Percentiles rank a stretch among this genome's conserved stretches.
phyloP scores from a whole-genome alignment of 306 rosid species.

The Pyrus betulifolia region DNA sequence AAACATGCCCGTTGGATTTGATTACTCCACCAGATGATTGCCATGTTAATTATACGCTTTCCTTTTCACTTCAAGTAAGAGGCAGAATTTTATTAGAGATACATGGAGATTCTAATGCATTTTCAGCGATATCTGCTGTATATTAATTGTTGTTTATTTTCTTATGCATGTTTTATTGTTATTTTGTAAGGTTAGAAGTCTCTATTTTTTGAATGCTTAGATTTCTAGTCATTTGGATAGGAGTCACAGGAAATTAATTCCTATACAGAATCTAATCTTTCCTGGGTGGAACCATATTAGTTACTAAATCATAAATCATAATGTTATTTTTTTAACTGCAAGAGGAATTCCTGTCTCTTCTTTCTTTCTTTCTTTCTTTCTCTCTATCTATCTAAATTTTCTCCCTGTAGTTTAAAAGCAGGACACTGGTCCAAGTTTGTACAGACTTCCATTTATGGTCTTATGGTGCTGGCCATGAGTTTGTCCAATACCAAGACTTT shows the following conservation, averaged over 20 bases:
- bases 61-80: constrained; percentile 97
- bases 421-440: neutral
- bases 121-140: neutral
- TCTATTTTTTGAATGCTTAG: neutral
- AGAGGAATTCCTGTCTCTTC: neutral
- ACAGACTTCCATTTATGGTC: neutral
- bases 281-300: too few relatives aligned
- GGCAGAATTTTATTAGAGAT: constrained; percentile 4
- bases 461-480: neutral
- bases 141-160: neutral
- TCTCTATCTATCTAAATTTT: neutral
- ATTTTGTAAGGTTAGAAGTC: neutral
- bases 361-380: neutral
- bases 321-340: neutral
- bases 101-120: neutral
- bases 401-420: neutral
- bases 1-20: constrained; percentile 77
- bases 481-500: neutral
- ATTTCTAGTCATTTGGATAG: neutral
- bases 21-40: constrained; percentile 98
- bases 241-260: neutral
- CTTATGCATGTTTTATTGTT: neutral
- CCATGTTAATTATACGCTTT: constrained; percentile 89
- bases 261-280: neutral
- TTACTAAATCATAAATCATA: neutral